Conservation (phyloP, 192 early-diverging fungal genomes). For the Ramicandelaber brevisporus region DNA sequence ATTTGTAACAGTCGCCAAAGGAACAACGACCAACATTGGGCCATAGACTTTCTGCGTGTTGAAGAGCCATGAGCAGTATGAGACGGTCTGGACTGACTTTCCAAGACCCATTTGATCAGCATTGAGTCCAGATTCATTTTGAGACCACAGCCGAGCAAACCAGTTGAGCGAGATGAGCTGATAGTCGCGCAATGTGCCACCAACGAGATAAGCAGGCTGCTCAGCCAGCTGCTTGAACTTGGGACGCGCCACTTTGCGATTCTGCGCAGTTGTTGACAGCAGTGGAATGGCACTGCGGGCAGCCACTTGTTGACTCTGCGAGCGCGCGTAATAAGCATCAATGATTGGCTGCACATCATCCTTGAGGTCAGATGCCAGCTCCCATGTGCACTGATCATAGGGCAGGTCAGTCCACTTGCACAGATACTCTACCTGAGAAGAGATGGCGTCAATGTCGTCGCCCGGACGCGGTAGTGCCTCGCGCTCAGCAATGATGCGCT, state of each 20-base stretch:
- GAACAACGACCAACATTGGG: constrained; percentile 88
- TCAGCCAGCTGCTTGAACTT: constrained; percentile 46
- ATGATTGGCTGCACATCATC: constrained; percentile 58
- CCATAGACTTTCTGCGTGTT: constrained; percentile 65
- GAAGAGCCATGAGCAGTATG: constrained; percentile 73
- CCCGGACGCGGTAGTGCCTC: constrained; percentile 8
- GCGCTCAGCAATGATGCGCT: constrained; percentile 61
- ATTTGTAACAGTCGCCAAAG: constrained; percentile 76
- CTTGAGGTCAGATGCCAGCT: constrained; percentile 36
- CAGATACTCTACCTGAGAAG: constrained; percentile 51
- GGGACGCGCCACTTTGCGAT: constrained; percentile 28
- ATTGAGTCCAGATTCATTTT: constrained; percentile 86
- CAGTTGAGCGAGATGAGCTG: constrained; percentile 89
- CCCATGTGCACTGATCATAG: constrained; percentile 83
- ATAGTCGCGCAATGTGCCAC: constrained; percentile 83
- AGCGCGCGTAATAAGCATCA: constrained; percentile 60
- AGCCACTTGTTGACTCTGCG: constrained; percentile 44
- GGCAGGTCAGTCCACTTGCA: constrained; percentile 77
- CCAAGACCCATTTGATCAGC: constrained; percentile 93
- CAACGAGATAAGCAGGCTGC: constrained; percentile 60
- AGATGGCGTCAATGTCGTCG: constrained; percentile 12
- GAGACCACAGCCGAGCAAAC: constrained; percentile 89
- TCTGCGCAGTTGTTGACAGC: constrained; percentile 13
- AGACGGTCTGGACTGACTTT: constrained; percentile 93
- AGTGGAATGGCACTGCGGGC: constrained; percentile 27